Conservation (phyloP, 176 grass and related monocot genomes). For the Ampelocalamus luodianensis region DNA sequence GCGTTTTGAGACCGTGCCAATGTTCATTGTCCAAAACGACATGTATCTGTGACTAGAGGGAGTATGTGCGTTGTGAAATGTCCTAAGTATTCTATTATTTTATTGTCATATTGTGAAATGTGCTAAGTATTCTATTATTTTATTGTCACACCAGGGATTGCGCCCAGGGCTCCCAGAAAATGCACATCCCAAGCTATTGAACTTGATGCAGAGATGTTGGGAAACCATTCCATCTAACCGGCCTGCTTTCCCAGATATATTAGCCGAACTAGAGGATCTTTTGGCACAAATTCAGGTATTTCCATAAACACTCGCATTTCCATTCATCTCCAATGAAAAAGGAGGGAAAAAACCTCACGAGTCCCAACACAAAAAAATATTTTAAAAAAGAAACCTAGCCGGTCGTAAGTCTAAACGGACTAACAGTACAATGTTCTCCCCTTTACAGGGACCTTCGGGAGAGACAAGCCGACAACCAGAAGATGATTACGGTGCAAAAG, state of each 20-base stretch:
- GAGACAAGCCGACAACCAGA: conserved; percentile 35
- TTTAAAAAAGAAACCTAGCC: background rate
- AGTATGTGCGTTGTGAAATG: too few species aligned
- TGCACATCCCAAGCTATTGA: conserved; percentile 69
- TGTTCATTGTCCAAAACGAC: too few species aligned
- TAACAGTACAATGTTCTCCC: background rate
- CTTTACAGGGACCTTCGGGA: conserved; percentile 44
- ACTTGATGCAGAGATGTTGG: conserved; percentile 92
- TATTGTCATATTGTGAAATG: background rate
- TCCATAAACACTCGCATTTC: background rate
- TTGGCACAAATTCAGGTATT: conserved; percentile 75
- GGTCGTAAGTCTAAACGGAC: background rate
- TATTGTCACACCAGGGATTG: conserved; percentile 63
- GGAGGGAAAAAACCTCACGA: background rate
- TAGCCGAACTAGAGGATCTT: conserved; percentile 81
- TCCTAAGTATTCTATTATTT: too few species aligned
- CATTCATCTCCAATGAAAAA: background rate
- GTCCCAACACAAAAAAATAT: background rate
- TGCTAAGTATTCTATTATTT: conserved; percentile 27
- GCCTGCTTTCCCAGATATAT: conserved; percentile 76
- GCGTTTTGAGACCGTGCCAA: too few species aligned
- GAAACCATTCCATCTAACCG: conserved; percentile 64
- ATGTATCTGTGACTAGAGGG: too few species aligned
- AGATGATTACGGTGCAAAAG: conserved; percentile 24
- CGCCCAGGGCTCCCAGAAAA: conserved; percentile 73